These are phyloP conservation scores for Limonomyces culmigenus DNA, from an alignment of 1,284 basidiomycete species.

Conservation along the genomic window DNA sequence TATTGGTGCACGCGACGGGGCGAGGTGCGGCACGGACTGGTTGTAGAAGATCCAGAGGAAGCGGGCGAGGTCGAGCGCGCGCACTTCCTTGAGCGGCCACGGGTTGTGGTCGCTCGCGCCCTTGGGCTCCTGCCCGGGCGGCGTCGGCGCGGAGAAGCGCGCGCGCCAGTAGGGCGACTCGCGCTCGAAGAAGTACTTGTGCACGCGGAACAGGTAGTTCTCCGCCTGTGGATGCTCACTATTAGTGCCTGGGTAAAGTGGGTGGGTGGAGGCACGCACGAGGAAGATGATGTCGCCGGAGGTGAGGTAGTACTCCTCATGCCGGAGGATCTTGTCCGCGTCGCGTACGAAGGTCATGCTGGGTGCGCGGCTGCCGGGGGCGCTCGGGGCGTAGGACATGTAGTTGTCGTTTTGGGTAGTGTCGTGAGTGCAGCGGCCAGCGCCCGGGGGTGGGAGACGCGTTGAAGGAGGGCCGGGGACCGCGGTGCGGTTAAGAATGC, in stretches of 20 bases:
- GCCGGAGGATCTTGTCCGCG: no score
- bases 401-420: no score
- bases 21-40: slow-evolving; percentile 23
- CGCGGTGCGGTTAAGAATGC: no score
- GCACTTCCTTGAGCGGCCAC: slow-evolving; percentile 30
- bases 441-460: no score
- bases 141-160: slow-evolving; percentile 23
- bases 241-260: not conserved
- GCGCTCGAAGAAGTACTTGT: slow-evolving; percentile 46
- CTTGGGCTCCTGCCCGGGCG: slow-evolving; percentile 24
- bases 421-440: no score
- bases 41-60: slow-evolving; percentile 62
- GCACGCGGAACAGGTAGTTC: slow-evolving; percentile 35
- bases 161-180: slow-evolving; percentile 37
- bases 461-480: no score
- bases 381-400: no score
- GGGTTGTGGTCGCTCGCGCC: slow-evolving; percentile 30
- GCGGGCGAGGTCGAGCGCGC: slow-evolving; percentile 29
- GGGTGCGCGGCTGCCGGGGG: no score
- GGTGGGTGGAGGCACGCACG: slow-evolving; percentile 19
- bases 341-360: no score
- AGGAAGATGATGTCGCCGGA: slow-evolving; percentile 36
- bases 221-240: slow-evolving; percentile 20
- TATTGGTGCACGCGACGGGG: not conserved
- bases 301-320: slow-evolving; percentile 32